These are phyloP conservation scores for Neurospora discreta DNA, from an alignment of 495 filamentous ascomycete genomes.

Conservation along the genomic window DNA sequence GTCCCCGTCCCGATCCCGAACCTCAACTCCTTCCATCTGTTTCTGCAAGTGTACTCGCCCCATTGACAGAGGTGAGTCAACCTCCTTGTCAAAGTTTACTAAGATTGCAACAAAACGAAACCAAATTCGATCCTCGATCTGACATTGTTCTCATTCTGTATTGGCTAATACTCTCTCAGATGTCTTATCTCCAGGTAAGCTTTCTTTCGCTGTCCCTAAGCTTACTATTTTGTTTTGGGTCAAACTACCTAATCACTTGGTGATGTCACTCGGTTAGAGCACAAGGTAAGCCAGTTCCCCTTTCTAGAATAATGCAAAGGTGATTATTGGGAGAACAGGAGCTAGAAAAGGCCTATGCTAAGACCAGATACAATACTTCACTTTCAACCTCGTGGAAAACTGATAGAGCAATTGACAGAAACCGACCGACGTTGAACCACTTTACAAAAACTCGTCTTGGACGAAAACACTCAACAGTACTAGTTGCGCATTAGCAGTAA, in stretches of 20 bases:
- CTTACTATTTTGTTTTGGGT: background rate
- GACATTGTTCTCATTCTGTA: background rate
- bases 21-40: background rate
- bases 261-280: background rate
- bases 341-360: no score
- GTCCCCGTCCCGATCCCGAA: background rate
- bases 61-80: background rate
- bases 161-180: background rate
- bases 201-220: background rate
- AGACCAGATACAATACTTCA: no score
- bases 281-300: background rate
- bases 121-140: background rate
- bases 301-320: background rate
- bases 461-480: no score
- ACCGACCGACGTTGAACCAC: no score
- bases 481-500: no score
- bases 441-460: no score
- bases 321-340: no score
- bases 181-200: background rate
- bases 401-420: no score
- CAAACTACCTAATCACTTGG: background rate
- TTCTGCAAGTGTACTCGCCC: background rate
- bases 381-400: no score
- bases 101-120: background rate
- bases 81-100: background rate